Percentiles rank a stretch among this genome's conserved stretches.
These are phyloP conservation scores for Chrysopogon serrulatus DNA, from an alignment of 176 grass and related monocot genomes.

Conservation along the genomic window DNA sequence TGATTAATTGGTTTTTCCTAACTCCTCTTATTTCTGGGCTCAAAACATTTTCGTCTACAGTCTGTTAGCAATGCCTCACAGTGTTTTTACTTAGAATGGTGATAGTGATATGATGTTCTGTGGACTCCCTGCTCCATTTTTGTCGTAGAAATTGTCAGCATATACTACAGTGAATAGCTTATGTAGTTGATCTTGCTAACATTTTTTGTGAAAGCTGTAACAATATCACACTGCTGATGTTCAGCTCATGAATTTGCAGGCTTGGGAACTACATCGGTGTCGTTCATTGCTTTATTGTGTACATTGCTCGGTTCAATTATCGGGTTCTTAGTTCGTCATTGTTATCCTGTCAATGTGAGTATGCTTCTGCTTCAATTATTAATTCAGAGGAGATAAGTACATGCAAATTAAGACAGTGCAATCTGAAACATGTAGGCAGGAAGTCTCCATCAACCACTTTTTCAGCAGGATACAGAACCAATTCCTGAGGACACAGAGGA, in stretches of 20 bases:
- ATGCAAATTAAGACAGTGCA: conserved; percentile 7
- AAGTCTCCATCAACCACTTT: conserved; percentile 52
- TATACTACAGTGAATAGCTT: background rate
- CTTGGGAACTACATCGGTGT: conserved; percentile 16
- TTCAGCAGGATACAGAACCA: conserved; percentile 42
- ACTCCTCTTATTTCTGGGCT: background rate
- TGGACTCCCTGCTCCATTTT: background rate
- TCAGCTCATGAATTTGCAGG: conserved; percentile 22
- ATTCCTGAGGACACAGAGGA: conserved; percentile 41
- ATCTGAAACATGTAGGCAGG: conserved; percentile 55
- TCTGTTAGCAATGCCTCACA: background rate
- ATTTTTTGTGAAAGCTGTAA: background rate
- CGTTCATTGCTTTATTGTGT: conserved; percentile 31
- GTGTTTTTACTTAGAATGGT: background rate
- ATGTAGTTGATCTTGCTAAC: background rate
- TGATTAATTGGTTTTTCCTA: background rate
- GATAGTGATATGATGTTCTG: background rate
- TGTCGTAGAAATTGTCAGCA: background rate
- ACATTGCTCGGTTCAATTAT: conserved; percentile 25
- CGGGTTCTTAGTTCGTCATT: conserved; percentile 32
- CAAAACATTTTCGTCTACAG: background rate
- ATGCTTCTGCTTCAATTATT: conserved; percentile 11
- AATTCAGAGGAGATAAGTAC: background rate
- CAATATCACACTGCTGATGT: background rate
- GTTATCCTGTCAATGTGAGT: conserved; percentile 44